Evolutionary conservation across 352 stramenopile genomes (phyloP).

Genomic region (Pythium apleroticum): DNA sequence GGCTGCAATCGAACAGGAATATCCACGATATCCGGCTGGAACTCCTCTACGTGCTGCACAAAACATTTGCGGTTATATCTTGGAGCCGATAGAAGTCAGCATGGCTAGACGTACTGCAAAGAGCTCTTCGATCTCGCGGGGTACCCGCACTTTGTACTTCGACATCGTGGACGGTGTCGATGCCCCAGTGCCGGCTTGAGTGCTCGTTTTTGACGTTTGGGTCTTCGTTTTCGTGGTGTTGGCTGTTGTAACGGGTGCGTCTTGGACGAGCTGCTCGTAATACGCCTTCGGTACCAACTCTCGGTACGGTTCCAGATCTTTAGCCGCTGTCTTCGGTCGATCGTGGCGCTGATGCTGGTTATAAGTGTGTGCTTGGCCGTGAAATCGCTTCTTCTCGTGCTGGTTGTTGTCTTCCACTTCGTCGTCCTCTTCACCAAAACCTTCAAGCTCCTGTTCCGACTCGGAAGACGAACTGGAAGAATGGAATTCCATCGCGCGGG

Average conservation of each 20-base stretch:
- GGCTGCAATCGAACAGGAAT: slow-evolving; percentile 90
- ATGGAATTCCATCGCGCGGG: slow-evolving; percentile 56
- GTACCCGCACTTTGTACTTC: slow-evolving; percentile 43
- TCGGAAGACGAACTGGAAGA: slow-evolving; percentile 57
- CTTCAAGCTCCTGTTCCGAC: slow-evolving; percentile 31
- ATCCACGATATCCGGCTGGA: slow-evolving; percentile 88
- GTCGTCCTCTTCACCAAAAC: slow-evolving; percentile 10
- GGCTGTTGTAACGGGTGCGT: slow-evolving; percentile 7
- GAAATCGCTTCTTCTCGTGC: slow-evolving; percentile 1
- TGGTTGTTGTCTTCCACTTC: slow-evolving; percentile 10
- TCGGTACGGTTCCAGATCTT: slow-evolving; percentile 59
- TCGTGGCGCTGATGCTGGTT: slow-evolving; percentile 9
- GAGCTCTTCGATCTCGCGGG: slow-evolving; percentile 53
- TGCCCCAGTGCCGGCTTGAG: neutral
- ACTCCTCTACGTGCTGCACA: slow-evolving; percentile 67
- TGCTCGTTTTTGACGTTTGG: neutral
- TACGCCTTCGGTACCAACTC: slow-evolving; percentile 51
- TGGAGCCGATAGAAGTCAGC: slow-evolving; percentile 1
- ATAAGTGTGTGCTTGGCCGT: neutral
- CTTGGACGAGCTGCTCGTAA: slow-evolving; percentile 39
- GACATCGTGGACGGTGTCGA: neutral
- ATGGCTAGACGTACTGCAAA: slow-evolving; percentile 41
- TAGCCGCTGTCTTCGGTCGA: slow-evolving; percentile 52
- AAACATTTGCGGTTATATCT: slow-evolving; percentile 10
- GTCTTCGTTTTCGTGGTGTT: neutral